Percentiles rank a stretch among this genome's conserved stretches.
These are phyloP conservation scores for Irpex lacteus DNA, from an alignment of 1,284 basidiomycete species.

Conservation along the genomic window DNA sequence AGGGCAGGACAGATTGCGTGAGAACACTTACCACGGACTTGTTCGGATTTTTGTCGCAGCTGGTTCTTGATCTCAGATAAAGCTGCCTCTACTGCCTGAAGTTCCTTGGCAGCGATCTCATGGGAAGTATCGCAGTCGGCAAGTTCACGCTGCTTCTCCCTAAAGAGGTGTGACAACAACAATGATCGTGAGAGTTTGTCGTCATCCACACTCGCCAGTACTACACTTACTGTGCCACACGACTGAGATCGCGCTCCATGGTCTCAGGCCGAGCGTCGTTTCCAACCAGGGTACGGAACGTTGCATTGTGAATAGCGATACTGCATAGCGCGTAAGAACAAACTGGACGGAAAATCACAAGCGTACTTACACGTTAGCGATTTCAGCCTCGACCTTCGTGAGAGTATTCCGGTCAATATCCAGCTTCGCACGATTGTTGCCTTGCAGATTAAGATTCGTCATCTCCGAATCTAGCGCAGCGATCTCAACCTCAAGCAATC, in stretches of 20 bases:
- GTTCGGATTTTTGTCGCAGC: constrained; percentile 60
- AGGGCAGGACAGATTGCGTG: neutral
- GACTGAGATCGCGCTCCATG: constrained; percentile 72
- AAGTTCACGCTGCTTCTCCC: constrained; percentile 67
- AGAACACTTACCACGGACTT: constrained; percentile 52
- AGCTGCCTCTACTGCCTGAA: constrained; percentile 63
- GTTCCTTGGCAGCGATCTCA: constrained; percentile 46
- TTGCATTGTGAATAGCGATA: constrained; percentile 55
- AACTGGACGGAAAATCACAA: neutral
- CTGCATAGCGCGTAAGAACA: constrained; percentile 35
- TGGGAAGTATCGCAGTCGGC: constrained; percentile 51
- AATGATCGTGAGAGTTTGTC: neutral
- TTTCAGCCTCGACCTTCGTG: constrained; percentile 60
- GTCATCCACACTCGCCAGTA: neutral
- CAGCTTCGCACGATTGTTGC: constrained; percentile 80
- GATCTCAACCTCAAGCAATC: constrained; percentile 66
- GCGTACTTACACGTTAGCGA: constrained; percentile 62
- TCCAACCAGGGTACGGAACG: constrained; percentile 65
- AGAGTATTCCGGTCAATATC: constrained; percentile 74
- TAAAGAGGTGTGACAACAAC: constrained; percentile 26
- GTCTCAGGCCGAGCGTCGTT: constrained; percentile 55
- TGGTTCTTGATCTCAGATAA: constrained; percentile 57
- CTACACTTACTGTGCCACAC: constrained; percentile 51
- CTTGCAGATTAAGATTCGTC: constrained; percentile 73
- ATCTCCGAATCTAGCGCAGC: constrained; percentile 77